Base-by-base conservation (phyloP, 1,284 basidiomycete genomes). In the Volvariella surrecta region DNA sequence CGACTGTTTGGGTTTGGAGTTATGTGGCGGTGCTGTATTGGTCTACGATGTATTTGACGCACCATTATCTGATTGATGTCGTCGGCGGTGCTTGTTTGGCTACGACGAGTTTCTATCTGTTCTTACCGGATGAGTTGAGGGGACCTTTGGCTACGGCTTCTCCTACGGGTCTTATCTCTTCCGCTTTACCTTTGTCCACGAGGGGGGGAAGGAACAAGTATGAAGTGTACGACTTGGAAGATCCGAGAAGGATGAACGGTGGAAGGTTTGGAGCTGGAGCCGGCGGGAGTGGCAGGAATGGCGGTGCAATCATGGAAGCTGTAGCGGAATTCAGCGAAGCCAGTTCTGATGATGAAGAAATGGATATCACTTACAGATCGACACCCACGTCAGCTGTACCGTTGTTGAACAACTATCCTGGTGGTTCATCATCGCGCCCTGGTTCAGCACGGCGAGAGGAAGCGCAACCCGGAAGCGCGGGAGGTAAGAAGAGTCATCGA, bases 11-110 rank as follows among this genome's bases (percentile, higher is more conserved):
- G 50, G 82, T 85, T 47, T 98, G 92, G 91, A 68, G 64, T 0
- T 98, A 99, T 62, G 81, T 82, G 1, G 81, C 78, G n/a, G 68
- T 91, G 24, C 75, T 99, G 1, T 99, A 96, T 64, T 98, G 94
- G 95, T 85, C 89, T 18, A 99, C 95, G 24, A 99, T 99, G 95
- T 96, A 96, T 69, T 81, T 95, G 53, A 91, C 89, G 3, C 93
- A 96, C 61, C 92, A 98, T 68, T 99, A 98, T 71, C 82, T 98
- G 53, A 91, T 99, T 64, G 96, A 99, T 58, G 84, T 98, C 53
- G 89, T 94, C 30, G 89, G 84, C 2, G 95, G 95, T 4, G 90
- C 89, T 0, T 96, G 93, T 59, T 74, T 99, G 46, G 85, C 92
- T 16, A 85, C 87, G 11, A 74, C 79, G 10, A 83, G 77, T 57